Percentiles rank a stretch among this genome's conserved stretches.
Conservation (phyloP, 139 green algal genomes). For the Volvox africanus region DNA sequence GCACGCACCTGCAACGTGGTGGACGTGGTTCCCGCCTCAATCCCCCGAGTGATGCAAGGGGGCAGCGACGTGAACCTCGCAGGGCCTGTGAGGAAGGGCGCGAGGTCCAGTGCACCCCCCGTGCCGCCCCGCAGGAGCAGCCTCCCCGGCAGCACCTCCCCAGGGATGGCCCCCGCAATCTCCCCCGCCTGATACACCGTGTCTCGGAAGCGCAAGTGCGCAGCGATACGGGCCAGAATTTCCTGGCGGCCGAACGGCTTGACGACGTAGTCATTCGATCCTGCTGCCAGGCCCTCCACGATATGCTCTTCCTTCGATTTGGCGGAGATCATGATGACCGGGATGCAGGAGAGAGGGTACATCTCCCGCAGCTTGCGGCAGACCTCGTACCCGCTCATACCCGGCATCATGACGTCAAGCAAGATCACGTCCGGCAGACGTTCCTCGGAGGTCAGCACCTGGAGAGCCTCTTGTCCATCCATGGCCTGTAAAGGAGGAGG, state of each 20-base stretch:
- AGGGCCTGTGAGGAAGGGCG: constrained; percentile 33
- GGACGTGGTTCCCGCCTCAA: constrained; percentile 31
- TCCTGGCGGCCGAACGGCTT: constrained; percentile 77
- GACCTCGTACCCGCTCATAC: constrained; percentile 79
- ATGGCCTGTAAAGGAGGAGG: constrained; percentile 46
- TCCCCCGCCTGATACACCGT: constrained; percentile 52
- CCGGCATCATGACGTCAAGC: constrained; percentile 87
- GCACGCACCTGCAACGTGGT: constrained; percentile 37
- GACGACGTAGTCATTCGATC: constrained; percentile 71
- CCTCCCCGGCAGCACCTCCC: constrained; percentile 9
- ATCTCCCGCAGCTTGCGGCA: constrained; percentile 61
- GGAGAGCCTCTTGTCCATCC: constrained; percentile 62
- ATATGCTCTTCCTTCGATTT: constrained; percentile 81
- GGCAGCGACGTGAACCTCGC: constrained; percentile 38
- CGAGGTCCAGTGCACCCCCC: constrained; percentile 37
- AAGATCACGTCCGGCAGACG: constrained; percentile 71
- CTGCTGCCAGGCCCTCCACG: constrained; percentile 72
- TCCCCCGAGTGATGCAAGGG: neutral
- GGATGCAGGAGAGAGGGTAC: constrained; percentile 72
- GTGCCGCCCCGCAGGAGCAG: constrained; percentile 34
- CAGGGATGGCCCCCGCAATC: constrained; percentile 34
- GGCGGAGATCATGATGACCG: constrained; percentile 80
- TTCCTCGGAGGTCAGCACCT: constrained; percentile 47
- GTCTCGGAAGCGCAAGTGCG: constrained; percentile 72
- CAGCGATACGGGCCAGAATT: constrained; percentile 73